phyloP scores from a whole-genome alignment of 1,139 yeast genomes.

The Debaryomycetaceae sp. region DNA sequence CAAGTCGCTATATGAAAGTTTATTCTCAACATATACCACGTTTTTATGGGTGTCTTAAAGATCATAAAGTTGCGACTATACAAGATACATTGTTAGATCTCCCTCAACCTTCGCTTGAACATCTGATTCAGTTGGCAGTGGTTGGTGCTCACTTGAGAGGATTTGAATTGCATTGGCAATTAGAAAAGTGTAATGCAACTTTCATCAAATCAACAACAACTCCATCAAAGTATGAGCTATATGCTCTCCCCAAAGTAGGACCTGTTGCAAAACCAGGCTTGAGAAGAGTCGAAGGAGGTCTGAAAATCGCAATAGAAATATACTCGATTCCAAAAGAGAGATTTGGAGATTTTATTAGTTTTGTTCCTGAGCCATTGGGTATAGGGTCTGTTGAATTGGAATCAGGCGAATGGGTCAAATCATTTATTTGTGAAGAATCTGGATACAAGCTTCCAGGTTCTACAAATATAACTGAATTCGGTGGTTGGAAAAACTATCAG shows the following conservation, averaged over 20 bases:
- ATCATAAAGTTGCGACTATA: slow-evolving; percentile 30
- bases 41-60: slow-evolving; percentile 40
- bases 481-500: slow-evolving; percentile 84
- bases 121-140: slow-evolving; percentile 66
- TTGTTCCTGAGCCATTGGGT: slow-evolving; percentile 94
- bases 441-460: slow-evolving; percentile 75
- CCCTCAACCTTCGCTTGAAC: slow-evolving; percentile 22
- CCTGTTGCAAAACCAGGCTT: slow-evolving; percentile 89
- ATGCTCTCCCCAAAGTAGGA: slow-evolving; percentile 78
- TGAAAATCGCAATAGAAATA: slow-evolving; percentile 67
- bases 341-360: slow-evolving; percentile 77
- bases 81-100: slow-evolving; percentile 39
- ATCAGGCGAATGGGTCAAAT: slow-evolving; percentile 80
- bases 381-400: slow-evolving; percentile 86
- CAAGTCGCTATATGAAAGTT: slow-evolving; percentile 60
- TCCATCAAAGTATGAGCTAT: slow-evolving; percentile 68
- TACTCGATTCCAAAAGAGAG: slow-evolving; percentile 74
- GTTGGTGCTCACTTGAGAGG: slow-evolving; percentile 95
- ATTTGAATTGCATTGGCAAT: slow-evolving; percentile 90
- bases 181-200: slow-evolving; percentile 79
- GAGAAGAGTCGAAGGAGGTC: slow-evolving; percentile 63
- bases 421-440: slow-evolving; percentile 88
- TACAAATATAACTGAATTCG: slow-evolving; percentile 72
- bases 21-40: slow-evolving; percentile 21
- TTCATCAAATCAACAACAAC: slow-evolving; percentile 66